phyloP scores from a whole-genome alignment of 2,329 filamentous ascomycete species.

The Colletotrichum tofieldiae region DNA sequence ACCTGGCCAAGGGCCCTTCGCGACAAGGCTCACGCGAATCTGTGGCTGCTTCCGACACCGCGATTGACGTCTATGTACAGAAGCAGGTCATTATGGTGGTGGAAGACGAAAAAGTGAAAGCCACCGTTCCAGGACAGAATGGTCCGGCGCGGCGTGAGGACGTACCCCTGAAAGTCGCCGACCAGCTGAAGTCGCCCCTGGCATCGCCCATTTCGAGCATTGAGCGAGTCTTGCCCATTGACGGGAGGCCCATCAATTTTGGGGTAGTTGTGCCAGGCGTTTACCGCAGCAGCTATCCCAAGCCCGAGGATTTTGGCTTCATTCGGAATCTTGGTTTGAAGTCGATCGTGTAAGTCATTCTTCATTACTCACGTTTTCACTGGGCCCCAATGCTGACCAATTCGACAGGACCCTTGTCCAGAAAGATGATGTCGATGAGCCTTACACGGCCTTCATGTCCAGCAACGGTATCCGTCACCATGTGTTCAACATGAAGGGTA shows the following conservation, averaged over 20 bases:
- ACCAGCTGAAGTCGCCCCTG: constrained; percentile 18
- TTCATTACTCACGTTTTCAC: background rate
- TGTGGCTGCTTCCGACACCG: constrained; percentile 21
- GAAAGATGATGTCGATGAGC: constrained; percentile 69
- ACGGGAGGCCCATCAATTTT: constrained; percentile 77
- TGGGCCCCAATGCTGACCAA: constrained; percentile 38
- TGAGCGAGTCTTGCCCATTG: constrained; percentile 36
- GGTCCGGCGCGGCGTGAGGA: constrained; percentile 1
- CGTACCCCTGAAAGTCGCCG: constrained; percentile 20
- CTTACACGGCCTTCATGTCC: constrained; percentile 74
- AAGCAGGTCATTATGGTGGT: constrained; percentile 29
- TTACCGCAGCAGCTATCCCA: constrained; percentile 87
- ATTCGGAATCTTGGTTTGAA: constrained; percentile 79
- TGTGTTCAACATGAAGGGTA: constrained; percentile 86
- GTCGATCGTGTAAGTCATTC: constrained; percentile 79
- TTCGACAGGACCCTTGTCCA: constrained; percentile 72
- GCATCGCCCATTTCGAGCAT: constrained; percentile 21
- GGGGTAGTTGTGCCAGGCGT: constrained; percentile 81
- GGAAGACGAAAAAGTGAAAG: constrained; percentile 27
- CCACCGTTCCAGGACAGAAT: constrained; percentile 9
- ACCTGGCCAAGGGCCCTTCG: constrained; percentile 25
- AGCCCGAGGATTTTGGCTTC: constrained; percentile 78
- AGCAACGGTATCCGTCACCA: constrained; percentile 79
- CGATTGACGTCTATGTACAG: constrained; percentile 28
- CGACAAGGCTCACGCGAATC: constrained; percentile 37